phyloP scores from a whole-genome alignment of 23 red algal genomes.

The Chondrus crispus region DNA sequence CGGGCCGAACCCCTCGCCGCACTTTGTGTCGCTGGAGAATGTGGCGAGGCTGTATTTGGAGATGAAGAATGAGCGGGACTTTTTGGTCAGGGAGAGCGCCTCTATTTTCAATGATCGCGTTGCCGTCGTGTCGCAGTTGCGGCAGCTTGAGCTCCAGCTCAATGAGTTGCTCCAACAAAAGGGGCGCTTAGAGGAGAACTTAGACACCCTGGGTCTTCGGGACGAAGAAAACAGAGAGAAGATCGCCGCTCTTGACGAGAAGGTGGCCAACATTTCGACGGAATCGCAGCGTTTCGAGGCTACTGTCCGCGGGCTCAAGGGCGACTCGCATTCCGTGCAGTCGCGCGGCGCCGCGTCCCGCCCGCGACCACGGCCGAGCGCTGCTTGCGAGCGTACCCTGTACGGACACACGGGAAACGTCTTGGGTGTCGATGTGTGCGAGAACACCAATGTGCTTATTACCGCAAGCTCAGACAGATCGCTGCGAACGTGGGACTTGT shows the following conservation, averaged over 20 bases:
- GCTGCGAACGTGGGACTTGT: slow-evolving; percentile 77
- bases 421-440: slow-evolving; percentile 60
- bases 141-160: slow-evolving; percentile 72
- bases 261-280: slow-evolving; percentile 66
- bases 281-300: slow-evolving; percentile 79
- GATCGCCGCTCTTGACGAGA: slow-evolving; percentile 75
- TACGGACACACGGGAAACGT: slow-evolving; percentile 86
- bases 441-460: slow-evolving; percentile 49
- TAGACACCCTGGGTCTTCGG: slow-evolving; percentile 65
- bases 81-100: slow-evolving; percentile 66
- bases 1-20: slow-evolving; percentile 61
- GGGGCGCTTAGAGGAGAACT: slow-evolving; percentile 61
- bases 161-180: slow-evolving; percentile 63
- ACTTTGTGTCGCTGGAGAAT: slow-evolving; percentile 88
- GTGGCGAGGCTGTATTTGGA: slow-evolving; percentile 78
- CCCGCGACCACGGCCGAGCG: slow-evolving; percentile 45
- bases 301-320: slow-evolving; percentile 69
- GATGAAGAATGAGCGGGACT: slow-evolving; percentile 80
- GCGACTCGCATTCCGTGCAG: slow-evolving; percentile 29
- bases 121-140: slow-evolving; percentile 62
- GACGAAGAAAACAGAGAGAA: slow-evolving; percentile 71
- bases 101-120: slow-evolving; percentile 67
- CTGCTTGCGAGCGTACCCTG: slow-evolving; percentile 54
- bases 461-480: slow-evolving; percentile 78
- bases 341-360: slow-evolving; percentile 17